Evolutionary conservation across 805 yeast species (phyloP).

Genomic region (Alloascoidea hylecoeti): DNA sequence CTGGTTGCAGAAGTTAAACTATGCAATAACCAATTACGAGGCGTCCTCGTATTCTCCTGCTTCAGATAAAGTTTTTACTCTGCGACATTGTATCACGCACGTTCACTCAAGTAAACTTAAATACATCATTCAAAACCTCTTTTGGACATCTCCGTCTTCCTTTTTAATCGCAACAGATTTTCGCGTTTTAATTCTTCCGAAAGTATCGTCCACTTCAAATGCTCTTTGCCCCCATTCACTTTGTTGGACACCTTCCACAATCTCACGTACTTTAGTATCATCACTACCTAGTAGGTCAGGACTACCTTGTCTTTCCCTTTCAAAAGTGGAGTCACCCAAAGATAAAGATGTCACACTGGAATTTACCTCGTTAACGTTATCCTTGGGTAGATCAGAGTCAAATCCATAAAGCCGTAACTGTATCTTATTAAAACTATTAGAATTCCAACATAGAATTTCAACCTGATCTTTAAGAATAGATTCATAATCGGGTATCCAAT

Average conservation of each 20-base stretch:
- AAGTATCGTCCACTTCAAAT: slow-evolving; percentile 9
- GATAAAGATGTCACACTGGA: not conserved
- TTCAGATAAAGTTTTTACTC: too few species aligned
- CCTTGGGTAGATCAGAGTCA: slow-evolving; percentile 3
- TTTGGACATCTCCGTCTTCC: too few species aligned
- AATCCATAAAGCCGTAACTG: not conserved
- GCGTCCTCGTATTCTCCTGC: too few species aligned
- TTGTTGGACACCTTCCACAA: slow-evolving; percentile 10
- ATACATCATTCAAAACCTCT: too few species aligned
- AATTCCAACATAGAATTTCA: slow-evolving; percentile 2
- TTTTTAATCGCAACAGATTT: too few species aligned
- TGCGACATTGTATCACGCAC: too few species aligned
- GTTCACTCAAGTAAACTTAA: too few species aligned
- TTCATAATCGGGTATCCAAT: too few species aligned
- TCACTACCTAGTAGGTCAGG: slow-evolving; percentile 10
- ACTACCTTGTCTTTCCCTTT: slow-evolving; percentile 4
- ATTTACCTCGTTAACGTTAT: slow-evolving; percentile 2
- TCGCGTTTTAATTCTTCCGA: slow-evolving; percentile 2
- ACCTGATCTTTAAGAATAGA: not conserved
- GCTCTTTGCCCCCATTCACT: slow-evolving; percentile 8
- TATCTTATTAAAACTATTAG: slow-evolving; percentile 3
- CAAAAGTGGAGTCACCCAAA: slow-evolving; percentile 1
- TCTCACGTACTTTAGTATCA: slow-evolving; percentile 8
- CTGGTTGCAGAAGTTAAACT: too few species aligned
- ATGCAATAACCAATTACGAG: too few species aligned